Conservation (phyloP, 164 flowering plant genomes). For the Magnolia kwangsiensis region DNA sequence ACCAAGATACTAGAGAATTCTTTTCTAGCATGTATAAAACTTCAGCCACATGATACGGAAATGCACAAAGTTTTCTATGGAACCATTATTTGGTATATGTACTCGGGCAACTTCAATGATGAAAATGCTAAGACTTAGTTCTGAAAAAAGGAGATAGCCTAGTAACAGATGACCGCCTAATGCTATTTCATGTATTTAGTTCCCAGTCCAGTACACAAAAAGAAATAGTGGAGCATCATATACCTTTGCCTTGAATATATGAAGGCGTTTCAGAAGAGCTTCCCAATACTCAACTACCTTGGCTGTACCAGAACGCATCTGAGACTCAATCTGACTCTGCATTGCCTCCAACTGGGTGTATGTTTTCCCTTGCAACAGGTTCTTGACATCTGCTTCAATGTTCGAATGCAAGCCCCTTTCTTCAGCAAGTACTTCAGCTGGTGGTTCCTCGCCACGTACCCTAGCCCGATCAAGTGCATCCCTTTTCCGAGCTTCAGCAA, state of each 20-base stretch:
- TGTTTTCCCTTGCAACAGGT: slow-evolving; percentile 63
- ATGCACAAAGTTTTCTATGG: no score
- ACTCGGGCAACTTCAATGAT: background rate
- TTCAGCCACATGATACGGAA: no score
- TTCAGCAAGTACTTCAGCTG: slow-evolving; percentile 91
- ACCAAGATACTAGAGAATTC: no score
- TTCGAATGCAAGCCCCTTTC: slow-evolving; percentile 93
- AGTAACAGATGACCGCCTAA: background rate
- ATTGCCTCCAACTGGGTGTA: slow-evolving; percentile 59
- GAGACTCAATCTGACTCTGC: slow-evolving; percentile 60
- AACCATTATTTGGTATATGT: background rate
- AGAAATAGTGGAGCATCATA: background rate
- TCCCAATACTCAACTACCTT: slow-evolving; percentile 99
- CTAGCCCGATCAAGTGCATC: slow-evolving; percentile 94
- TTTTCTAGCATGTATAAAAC: no score
- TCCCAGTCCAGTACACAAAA: background rate
- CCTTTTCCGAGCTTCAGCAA: slow-evolving; percentile 80
- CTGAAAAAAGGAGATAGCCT: background rate
- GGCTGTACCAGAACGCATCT: slow-evolving; percentile 86
- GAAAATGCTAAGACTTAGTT: background rate
- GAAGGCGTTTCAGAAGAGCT: slow-evolving; percentile 86
- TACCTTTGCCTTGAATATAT: slow-evolving; percentile 94
- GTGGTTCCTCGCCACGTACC: slow-evolving; percentile 95
- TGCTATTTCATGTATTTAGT: background rate
- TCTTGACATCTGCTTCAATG: slow-evolving; percentile 79